phyloP scores from a whole-genome alignment of 2,329 filamentous ascomycete species.

The Sordariomycetes sp. region DNA sequence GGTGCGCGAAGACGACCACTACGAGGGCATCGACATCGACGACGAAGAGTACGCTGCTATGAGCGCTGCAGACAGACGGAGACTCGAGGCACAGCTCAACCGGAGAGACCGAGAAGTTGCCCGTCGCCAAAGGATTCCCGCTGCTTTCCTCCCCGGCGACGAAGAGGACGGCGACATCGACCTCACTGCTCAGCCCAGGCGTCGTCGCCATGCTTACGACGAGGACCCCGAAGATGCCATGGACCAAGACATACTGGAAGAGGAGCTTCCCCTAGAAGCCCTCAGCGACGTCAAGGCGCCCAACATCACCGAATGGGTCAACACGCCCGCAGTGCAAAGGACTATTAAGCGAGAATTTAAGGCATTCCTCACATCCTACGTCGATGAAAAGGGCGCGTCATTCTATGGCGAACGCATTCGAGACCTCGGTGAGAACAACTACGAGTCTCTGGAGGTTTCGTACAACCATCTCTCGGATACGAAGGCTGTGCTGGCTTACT shows the following conservation, averaged over 20 bases:
- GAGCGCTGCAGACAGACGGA: conserved; percentile 55
- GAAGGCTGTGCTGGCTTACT: conserved; percentile 92
- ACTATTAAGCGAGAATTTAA: conserved; percentile 97
- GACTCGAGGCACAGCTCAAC: conserved; percentile 64
- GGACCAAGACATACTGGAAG: conserved; percentile 89
- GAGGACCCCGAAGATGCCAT: conserved; percentile 90
- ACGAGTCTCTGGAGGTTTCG: conserved; percentile 90
- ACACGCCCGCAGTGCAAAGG: conserved; percentile 78
- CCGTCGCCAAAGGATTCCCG: conserved; percentile 57
- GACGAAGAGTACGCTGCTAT: conserved; percentile 70
- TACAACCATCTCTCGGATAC: conserved; percentile 85
- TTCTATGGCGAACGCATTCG: conserved; percentile 93
- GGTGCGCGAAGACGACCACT: conserved; percentile 56
- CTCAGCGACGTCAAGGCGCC: conserved; percentile 88
- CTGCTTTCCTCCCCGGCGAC: conserved; percentile 69
- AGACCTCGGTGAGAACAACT: conserved; percentile 94
- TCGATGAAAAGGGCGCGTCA: conserved; percentile 77
- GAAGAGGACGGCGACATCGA: conserved; percentile 81
- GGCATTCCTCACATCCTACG: conserved; percentile 92
- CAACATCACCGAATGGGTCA: conserved; percentile 91
- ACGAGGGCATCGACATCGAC: conserved; percentile 65
- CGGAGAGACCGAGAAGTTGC: conserved; percentile 65
- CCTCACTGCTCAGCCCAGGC: conserved; percentile 74
- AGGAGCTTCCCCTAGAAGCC: conserved; percentile 86
- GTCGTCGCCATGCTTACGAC: conserved; percentile 83